A percentile compares a stretch with the other conserved stretches of the same genome.
Evolutionary conservation across 1,284 basidiomycete species (phyloP).

Genomic region (Microbotryum scabiosae): DNA sequence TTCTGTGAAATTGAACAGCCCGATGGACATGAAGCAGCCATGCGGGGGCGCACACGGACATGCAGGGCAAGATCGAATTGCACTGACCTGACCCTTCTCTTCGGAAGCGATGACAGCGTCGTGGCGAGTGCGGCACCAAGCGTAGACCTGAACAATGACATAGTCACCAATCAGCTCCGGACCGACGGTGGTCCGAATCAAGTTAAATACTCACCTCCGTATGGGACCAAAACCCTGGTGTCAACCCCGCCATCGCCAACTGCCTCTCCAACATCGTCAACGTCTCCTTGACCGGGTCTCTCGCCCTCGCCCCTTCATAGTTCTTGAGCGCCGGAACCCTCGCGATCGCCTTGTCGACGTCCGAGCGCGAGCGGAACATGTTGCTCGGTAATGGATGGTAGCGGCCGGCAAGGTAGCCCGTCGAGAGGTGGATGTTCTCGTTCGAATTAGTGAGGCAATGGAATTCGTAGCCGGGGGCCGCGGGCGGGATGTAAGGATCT

Average conservation of each 20-base stretch:
- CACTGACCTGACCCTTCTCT: too few relatives aligned
- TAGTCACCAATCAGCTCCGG: too few relatives aligned
- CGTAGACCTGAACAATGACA: too few relatives aligned
- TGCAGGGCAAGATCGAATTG: too few relatives aligned
- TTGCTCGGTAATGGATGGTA: conserved; percentile 17
- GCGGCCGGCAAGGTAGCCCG: conserved; percentile 22
- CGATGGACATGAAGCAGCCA: too few relatives aligned
- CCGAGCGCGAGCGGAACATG: not conserved
- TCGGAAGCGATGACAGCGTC: too few relatives aligned
- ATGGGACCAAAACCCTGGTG: conserved; percentile 2
- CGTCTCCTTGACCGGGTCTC: not conserved
- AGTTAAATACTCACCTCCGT: conserved; percentile 3
- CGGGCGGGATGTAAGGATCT: conserved; percentile 3
- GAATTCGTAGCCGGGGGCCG: conserved; percentile 17
- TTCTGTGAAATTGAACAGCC: too few relatives aligned
- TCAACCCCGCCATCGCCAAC: conserved; percentile 14
- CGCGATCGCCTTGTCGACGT: not conserved
- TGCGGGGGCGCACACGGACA: too few relatives aligned
- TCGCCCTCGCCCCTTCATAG: not conserved
- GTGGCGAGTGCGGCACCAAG: too few relatives aligned
- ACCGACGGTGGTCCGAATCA: too few relatives aligned
- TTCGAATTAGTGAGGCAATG: not conserved
- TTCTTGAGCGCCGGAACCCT: not conserved
- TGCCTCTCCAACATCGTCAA: conserved; percentile 1
- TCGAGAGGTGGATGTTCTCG: not conserved